Base-by-base conservation (phyloP, 495 filamentous ascomycete species). In the Podospora conica region DNA sequence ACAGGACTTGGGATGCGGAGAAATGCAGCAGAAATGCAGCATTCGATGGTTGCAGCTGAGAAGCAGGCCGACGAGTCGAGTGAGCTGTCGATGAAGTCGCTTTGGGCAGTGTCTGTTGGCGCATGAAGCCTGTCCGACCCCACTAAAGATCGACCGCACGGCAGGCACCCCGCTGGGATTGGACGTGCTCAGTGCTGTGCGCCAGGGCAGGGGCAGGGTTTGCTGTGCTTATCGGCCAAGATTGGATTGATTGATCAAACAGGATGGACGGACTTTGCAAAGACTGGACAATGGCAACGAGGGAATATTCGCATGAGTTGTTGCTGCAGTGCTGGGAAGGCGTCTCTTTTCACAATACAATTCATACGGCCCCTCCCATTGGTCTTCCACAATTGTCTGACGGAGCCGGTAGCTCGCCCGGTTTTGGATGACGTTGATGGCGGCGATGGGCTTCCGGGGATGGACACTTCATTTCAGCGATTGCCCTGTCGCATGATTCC, bases 11-110 rank as follows among this genome's bases (percentile, higher is more conserved):
- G 3, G 40, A 48, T 64, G 63, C 63, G 63, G 63, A 64, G 63
- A 64, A 64, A n/a, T 64, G 63, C 61, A 55, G 61, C 40, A 64
- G 63, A 64, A 64, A n/a, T 64, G 63, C 61, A 55, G 61, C 40
- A 18, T 23, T 57, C n/a, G 40, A 15, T 48, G 40, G 40, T 48
- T 48, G 63, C 40, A 28, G 60, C 33, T 58, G 63, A 64, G 8
- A 48, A n/a, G 40, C 40, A 48, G 15, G 40, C 40, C 40, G 40
- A 48, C 40, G 40, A 48, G 18, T 48, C 40, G 40, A 48, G 18
- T n/a, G 40, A 33, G 55, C 11, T 25, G 54, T 57, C 28, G 61
- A 64, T 21, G 61, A 64, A 29, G 21, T 61, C 61, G 23, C 54
- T 64, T 40, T 27, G 22, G 61, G 12, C 25, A 58, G 54, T 27